Evolutionary conservation across 371 early-diverging fungal genomes (phyloP).

Genomic region (Quaeritorhiza haematococci): DNA sequence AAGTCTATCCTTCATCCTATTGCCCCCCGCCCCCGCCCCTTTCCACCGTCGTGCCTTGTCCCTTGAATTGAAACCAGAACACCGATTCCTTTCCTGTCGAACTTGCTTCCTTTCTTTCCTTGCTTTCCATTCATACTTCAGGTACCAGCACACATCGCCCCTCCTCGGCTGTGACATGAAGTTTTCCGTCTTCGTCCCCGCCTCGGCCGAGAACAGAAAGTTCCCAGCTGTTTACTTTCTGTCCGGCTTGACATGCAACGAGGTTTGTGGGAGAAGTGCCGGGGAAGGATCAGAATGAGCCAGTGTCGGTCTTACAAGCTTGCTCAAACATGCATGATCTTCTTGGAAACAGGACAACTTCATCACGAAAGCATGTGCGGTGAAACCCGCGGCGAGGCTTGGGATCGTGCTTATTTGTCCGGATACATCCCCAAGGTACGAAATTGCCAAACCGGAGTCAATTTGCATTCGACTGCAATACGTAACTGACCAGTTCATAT

Average conservation of each 20-base stretch:
- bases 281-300: constrained; percentile 49
- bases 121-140: constrained; percentile 1
- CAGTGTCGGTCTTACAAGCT: neutral
- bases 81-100: neutral
- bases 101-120: neutral
- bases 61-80: neutral
- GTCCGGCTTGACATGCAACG: constrained; percentile 33
- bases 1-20: too few relatives aligned
- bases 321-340: constrained; percentile 20
- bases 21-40: too few relatives aligned
- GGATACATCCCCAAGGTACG: constrained; percentile 85
- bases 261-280: neutral
- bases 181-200: constrained; percentile 27
- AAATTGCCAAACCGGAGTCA: too few relatives aligned
- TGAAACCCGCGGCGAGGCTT: constrained; percentile 57
- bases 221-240: constrained; percentile 28
- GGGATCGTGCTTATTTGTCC: constrained; percentile 74
- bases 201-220: neutral
- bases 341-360: constrained; percentile 85
- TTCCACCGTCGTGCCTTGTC: neutral
- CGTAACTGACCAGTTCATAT: constrained; percentile 3
- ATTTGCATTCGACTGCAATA: constrained; percentile 23
- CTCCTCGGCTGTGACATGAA: constrained; percentile 58
- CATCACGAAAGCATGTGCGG: constrained; percentile 76
- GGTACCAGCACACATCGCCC: constrained; percentile 50